These are phyloP conservation scores for Carpinus viminea DNA, from an alignment of 306 rosid genomes.

Conservation along the genomic window DNA sequence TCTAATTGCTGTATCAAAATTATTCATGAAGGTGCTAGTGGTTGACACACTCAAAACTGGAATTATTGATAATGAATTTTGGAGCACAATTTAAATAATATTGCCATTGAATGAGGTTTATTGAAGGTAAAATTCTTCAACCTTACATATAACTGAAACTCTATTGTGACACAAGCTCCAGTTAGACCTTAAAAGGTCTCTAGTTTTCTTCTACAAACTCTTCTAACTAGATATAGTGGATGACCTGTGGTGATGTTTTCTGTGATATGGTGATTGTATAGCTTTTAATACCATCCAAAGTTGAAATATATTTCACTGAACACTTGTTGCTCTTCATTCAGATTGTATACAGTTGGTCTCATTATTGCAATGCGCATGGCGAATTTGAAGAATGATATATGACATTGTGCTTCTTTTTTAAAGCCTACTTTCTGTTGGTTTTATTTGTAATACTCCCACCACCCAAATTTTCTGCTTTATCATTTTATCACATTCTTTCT, in stretches of 20 bases:
- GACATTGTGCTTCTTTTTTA: background rate
- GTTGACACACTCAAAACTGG: background rate
- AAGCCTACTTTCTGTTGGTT: background rate
- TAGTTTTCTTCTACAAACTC: background rate
- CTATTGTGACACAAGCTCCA: no score
- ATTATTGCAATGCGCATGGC: background rate
- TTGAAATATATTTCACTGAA: background rate
- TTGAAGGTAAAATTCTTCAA: background rate
- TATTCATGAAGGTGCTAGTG: background rate
- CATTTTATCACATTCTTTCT: background rate
- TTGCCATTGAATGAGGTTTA: background rate
- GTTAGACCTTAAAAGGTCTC: background rate
- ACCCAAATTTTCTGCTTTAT: background rate
- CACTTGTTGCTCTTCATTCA: background rate
- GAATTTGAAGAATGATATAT: background rate
- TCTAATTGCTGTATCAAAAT: background rate
- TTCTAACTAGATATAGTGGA: background rate
- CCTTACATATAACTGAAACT: background rate
- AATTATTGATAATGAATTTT: constrained; percentile 15
- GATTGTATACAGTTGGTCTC: background rate
- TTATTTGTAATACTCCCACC: background rate
- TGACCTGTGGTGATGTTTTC: background rate
- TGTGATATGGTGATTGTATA: background rate
- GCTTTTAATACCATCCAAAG: background rate
- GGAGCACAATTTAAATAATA: background rate